phyloP scores from a whole-genome alignment of 768 basidiomycete genomes.

The Cystobasidium ongulense region DNA sequence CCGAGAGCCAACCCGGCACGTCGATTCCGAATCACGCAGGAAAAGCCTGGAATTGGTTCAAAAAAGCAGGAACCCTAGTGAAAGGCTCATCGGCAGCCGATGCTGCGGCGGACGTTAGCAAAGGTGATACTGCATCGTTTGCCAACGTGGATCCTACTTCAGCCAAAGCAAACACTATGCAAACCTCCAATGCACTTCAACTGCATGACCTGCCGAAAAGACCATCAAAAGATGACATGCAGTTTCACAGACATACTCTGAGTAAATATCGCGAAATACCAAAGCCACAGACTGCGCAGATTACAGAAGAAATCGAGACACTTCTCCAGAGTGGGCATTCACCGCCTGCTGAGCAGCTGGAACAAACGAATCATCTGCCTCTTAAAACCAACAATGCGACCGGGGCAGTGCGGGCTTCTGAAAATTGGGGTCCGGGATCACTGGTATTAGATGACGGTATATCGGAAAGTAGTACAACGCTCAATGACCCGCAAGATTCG shows the following conservation, averaged over 20 bases:
- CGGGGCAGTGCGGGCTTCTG: neutral
- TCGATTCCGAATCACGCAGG: neutral
- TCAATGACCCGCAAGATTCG: neutral
- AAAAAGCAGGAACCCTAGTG: neutral
- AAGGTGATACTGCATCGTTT: too few relatives aligned
- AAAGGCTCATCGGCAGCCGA: neutral
- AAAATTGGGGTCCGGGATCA: constrained; percentile 14
- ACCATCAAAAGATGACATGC: neutral
- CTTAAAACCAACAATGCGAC: neutral
- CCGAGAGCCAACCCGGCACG: neutral
- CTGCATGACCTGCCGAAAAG: neutral
- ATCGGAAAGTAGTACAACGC: neutral
- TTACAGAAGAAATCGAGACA: neutral
- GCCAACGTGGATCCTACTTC: neutral
- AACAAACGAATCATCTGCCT: neutral
- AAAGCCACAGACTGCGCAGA: neutral
- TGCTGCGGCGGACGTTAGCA: neutral
- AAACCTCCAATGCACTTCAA: neutral
- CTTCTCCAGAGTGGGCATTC: neutral
- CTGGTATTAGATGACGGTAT: constrained; percentile 19
- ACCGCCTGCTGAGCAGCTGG: neutral
- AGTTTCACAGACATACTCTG: neutral
- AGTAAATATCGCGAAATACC: neutral
- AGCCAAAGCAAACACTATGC: neutral
- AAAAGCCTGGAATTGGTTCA: constrained; percentile 5